Percentiles rank a stretch among this genome's conserved stretches.
phyloP scores from a whole-genome alignment of 129 eudicot species.

The Sambucus nigra region DNA sequence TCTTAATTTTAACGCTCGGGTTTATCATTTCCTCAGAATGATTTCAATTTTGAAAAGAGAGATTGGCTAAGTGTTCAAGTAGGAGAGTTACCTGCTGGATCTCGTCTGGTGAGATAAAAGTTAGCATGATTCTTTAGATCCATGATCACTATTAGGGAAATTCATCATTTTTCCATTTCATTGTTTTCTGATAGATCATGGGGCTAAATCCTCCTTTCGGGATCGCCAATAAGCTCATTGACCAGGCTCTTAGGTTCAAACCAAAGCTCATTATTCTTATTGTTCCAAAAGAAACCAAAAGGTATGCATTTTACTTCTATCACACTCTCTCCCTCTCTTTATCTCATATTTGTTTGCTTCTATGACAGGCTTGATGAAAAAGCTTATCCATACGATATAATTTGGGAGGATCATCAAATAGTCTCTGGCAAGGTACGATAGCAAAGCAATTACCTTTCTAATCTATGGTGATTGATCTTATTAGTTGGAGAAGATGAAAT shows the following conservation, averaged over 20 bases:
- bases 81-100: slow-evolving; percentile 33
- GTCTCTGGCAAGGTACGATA: slow-evolving; percentile 52
- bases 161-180: slow-evolving; percentile 2
- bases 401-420: slow-evolving; percentile 45
- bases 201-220: slow-evolving; percentile 76
- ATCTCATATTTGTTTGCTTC: neutral
- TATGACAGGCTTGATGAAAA: slow-evolving; percentile 37
- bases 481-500: no score
- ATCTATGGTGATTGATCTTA: neutral
- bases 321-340: neutral
- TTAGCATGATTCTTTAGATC: slow-evolving; percentile 2
- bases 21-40: slow-evolving; percentile 28
- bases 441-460: neutral
- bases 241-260: slow-evolving; percentile 43
- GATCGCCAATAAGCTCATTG: slow-evolving; percentile 48
- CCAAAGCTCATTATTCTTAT: slow-evolving; percentile 56
- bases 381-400: slow-evolving; percentile 27
- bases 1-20: no score
- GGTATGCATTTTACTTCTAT: slow-evolving; percentile 18
- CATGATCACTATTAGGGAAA: neutral
- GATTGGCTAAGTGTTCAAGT: slow-evolving; percentile 43
- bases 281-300: slow-evolving; percentile 39
- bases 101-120: slow-evolving; percentile 29
- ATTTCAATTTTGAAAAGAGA: slow-evolving; percentile 36
- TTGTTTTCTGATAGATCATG: slow-evolving; percentile 33